Percentiles rank a stretch among this genome's conserved stretches.
phyloP scores from a whole-genome alignment of 345 rosid genomes.

The Populus alba region DNA sequence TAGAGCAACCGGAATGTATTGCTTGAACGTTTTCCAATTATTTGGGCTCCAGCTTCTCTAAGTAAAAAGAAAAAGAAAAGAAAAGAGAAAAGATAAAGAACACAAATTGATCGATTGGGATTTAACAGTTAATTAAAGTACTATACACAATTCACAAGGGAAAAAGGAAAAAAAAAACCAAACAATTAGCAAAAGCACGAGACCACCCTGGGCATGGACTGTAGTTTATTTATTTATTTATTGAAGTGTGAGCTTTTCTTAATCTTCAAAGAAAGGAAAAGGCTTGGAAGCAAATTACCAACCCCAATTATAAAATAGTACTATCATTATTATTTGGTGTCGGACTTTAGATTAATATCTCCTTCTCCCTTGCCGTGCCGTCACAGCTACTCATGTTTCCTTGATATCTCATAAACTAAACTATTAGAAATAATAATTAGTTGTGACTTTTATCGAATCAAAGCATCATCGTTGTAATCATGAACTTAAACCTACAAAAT shows the following conservation, averaged over 20 bases:
- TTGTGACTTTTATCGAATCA: conserved; percentile 5
- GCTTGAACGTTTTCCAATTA: not conserved
- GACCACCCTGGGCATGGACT: too few relatives aligned
- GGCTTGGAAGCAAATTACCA: conserved; percentile 14
- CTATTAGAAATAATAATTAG: conserved; percentile 1
- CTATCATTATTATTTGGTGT: conserved; percentile 7
- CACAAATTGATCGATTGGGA: not conserved
- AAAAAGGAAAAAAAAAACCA: not conserved
- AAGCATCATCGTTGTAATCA: conserved; percentile 5
- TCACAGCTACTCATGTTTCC: conserved; percentile 38
- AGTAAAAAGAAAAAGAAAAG: not conserved
- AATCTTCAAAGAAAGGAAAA: conserved; percentile 20
- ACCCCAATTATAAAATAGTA: conserved; percentile 1
- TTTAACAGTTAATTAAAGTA: not conserved
- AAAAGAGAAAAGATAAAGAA: not conserved
- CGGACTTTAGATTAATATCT: conserved; percentile 5
- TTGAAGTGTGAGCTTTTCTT: not conserved
- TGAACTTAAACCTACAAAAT: conserved; percentile 6
- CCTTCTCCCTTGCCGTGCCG: conserved; percentile 32
- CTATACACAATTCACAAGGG: not conserved
- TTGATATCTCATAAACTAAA: conserved; percentile 1
- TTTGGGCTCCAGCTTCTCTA: not conserved
- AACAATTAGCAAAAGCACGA: not conserved
- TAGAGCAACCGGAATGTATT: not conserved
- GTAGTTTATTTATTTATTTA: too few relatives aligned